phyloP scores from a whole-genome alignment of 805 yeast genomes.

The Kregervanrija delftensis region DNA sequence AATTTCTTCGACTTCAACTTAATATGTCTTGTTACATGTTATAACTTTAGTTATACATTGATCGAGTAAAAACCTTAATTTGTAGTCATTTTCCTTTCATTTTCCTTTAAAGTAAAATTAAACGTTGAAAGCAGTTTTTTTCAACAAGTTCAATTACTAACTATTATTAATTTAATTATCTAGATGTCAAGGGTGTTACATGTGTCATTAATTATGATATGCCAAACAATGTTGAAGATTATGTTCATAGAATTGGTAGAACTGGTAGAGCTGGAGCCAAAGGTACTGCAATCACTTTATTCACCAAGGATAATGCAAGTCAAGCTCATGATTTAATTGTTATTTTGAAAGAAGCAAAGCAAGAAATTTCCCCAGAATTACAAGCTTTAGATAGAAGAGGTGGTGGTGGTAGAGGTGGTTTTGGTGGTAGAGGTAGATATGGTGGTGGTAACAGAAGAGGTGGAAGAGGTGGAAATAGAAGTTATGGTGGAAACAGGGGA shows the following conservation, averaged over 20 bases:
- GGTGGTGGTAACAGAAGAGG: constrained; percentile 36
- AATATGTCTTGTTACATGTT: too few species aligned
- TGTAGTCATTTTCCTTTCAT: too few species aligned
- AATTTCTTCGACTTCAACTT: too few species aligned
- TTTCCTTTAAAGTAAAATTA: too few species aligned
- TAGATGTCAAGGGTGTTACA: constrained; percentile 97
- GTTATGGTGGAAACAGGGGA: constrained; percentile 26
- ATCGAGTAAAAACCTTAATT: too few species aligned
- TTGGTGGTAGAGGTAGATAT: constrained; percentile 48
- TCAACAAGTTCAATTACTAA: constrained; percentile 7
- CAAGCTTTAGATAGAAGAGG: constrained; percentile 70
- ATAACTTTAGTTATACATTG: too few species aligned
- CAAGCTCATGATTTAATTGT: constrained; percentile 86
- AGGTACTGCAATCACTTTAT: constrained; percentile 93
- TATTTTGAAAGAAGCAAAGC: constrained; percentile 93
- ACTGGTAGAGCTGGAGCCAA: constrained; percentile 98
- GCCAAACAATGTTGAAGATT: constrained; percentile 98
- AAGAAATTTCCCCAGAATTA: constrained; percentile 75
- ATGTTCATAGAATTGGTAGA: constrained; percentile 98
- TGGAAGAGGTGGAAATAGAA: constrained; percentile 26
- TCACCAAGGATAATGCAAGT: constrained; percentile 80
- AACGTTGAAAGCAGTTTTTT: too few species aligned
- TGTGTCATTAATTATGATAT: constrained; percentile 91
- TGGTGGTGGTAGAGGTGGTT: constrained; percentile 47
- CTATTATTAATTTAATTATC: constrained; percentile 8